Percentiles rank a stretch among this genome's conserved stretches.
Conservation (phyloP, 129 eudicot genomes). For the Oenanthe sinensis region DNA sequence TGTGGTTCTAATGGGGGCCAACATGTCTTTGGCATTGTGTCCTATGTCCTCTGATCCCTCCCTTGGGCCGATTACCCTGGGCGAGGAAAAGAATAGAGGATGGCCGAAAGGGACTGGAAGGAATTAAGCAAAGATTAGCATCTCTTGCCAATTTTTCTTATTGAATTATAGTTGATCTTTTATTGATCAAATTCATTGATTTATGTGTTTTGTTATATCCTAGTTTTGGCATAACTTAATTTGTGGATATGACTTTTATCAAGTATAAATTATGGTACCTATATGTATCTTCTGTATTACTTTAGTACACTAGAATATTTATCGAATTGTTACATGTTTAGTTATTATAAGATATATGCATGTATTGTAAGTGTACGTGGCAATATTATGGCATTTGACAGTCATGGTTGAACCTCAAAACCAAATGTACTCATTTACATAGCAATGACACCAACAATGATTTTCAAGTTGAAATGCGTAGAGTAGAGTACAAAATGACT, state of each 20-base stretch:
- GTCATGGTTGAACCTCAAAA: background rate
- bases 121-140: conserved; percentile 79
- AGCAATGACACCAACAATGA: background rate
- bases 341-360: background rate
- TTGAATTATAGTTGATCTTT: background rate
- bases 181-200: background rate
- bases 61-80: conserved; percentile 33
- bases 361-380: background rate
- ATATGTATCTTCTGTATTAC: background rate
- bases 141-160: conserved; percentile 47
- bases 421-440: background rate
- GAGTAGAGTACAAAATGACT: too few species aligned
- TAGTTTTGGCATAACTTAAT: background rate
- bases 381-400: background rate
- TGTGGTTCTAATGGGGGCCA: conserved; percentile 56
- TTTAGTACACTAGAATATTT: background rate
- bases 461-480: too few species aligned
- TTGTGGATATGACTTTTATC: background rate
- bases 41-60: conserved; percentile 36
- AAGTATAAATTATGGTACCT: background rate
- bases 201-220: background rate
- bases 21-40: conserved; percentile 42
- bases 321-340: background rate
- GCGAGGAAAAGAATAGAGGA: too few species aligned
- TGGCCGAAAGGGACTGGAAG: conserved; percentile 89